Evolutionary conservation across 441 rosid species (phyloP).

Genomic region (Populus trichocarpa): DNA sequence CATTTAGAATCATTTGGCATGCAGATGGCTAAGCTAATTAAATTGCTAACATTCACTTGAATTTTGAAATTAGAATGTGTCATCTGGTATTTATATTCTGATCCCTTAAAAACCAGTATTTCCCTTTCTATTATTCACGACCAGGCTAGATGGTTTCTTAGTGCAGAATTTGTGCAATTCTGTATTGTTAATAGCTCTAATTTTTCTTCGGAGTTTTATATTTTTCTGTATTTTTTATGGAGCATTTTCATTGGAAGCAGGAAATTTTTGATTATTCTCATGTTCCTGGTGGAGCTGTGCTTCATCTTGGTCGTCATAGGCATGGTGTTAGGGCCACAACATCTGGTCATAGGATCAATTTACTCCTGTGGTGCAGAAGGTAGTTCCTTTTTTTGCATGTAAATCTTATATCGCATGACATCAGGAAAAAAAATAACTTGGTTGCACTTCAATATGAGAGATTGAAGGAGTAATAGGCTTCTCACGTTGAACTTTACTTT

Average conservation of each 20-base stretch:
- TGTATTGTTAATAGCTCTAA: background rate
- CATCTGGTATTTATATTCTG: too few relatives aligned
- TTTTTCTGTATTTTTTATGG: slow-evolving; percentile 12
- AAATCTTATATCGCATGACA: background rate
- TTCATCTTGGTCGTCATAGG: slow-evolving; percentile 87
- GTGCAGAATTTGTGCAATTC: background rate
- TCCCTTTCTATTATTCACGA: too few relatives aligned
- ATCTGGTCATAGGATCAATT: slow-evolving; percentile 67
- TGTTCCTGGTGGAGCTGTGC: slow-evolving; percentile 69
- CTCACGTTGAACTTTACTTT: background rate
- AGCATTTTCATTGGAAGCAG: slow-evolving; percentile 31
- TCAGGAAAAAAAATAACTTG: background rate
- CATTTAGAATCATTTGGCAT: background rate
- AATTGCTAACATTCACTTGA: too few relatives aligned
- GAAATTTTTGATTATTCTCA: slow-evolving; percentile 68
- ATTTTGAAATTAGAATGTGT: too few relatives aligned
- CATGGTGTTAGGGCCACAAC: slow-evolving; percentile 93
- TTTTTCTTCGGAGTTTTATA: background rate
- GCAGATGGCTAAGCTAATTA: background rate
- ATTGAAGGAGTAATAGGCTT: background rate
- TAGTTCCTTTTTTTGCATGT: slow-evolving; percentile 15
- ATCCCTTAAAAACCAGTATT: too few relatives aligned
- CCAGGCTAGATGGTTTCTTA: background rate
- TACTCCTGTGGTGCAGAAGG: slow-evolving; percentile 91
- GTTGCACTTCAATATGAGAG: too few relatives aligned